Conservation (phyloP, 23 red algal genomes). For the Pyropia haitanensis region DNA sequence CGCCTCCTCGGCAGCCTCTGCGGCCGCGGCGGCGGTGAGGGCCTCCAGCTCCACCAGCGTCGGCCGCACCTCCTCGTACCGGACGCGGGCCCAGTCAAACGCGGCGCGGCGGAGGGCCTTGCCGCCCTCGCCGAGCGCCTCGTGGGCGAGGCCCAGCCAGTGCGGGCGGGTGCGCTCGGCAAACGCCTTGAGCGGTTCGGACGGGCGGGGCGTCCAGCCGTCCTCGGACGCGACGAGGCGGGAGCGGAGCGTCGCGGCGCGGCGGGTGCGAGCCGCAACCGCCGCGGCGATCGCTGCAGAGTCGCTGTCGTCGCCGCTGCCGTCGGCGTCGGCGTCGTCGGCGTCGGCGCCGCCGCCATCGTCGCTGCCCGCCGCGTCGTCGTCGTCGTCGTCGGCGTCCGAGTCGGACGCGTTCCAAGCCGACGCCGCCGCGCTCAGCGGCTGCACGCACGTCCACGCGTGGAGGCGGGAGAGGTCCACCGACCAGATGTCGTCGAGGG, state of each 20-base stretch:
- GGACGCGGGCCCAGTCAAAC: constrained; percentile 64
- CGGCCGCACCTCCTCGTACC: constrained; percentile 64
- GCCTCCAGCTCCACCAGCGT: constrained; percentile 65
- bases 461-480: constrained; percentile 58
- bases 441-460: constrained; percentile 36
- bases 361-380: constrained; percentile 14
- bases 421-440: constrained; percentile 23
- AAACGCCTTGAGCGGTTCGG: constrained; percentile 62
- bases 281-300: constrained; percentile 22
- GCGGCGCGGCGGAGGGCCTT: constrained; percentile 46
- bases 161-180: constrained; percentile 47
- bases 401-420: constrained; percentile 64
- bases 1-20: constrained; percentile 29
- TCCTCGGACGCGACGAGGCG: constrained; percentile 33
- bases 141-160: constrained; percentile 64
- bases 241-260: constrained; percentile 18
- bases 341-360: constrained; percentile 24
- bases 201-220: constrained; percentile 25
- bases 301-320: constrained; percentile 13
- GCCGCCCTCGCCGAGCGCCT: constrained; percentile 51
- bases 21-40: constrained; percentile 31
- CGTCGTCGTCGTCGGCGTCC: constrained; percentile 28
- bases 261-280: neutral
- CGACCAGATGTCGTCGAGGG: constrained; percentile 65
- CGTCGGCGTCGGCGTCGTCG: constrained; percentile 10